Base-by-base conservation (phyloP, 257 asterid genomes). In the Przewalskia tangutica region DNA sequence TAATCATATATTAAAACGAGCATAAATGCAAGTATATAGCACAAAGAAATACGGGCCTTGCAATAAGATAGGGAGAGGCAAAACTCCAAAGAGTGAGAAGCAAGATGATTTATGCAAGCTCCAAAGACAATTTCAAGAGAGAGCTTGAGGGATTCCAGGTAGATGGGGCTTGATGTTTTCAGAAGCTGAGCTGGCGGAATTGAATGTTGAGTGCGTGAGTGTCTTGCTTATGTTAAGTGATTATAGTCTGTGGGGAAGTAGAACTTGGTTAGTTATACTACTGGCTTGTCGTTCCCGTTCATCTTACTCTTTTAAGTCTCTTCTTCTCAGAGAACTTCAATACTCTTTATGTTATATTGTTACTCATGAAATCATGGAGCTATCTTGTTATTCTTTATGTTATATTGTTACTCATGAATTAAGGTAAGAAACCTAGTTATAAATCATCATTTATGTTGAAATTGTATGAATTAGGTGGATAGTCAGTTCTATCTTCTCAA, bases 71-170 rank as follows among this genome's bases (percentile, higher is more conserved):
- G 20, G 4, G 23, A 75, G 46, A 23, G 62, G 44, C 38, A 50
- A 73, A 46, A 42, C 77, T 67, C 16, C n/a, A n/a, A n/a, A n/a
- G 64, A 40, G 87, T 86, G 78, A 84, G 89, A 80, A 86, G 82
- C 87, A 86, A 84, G 85, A 86, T 86, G 89, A 86, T 86, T 81
- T 86, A 86, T 64, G 89, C 89, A 17, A 86, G 89, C 82, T 84
- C 89, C 71, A 86, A 86, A 81, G 89, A 86, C 85, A 86, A 85
- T 85, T 86, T 86, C 89, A 84, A 86, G 87, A 84, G 89, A 82
- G 87, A 86, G 70, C 86, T 86, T 32, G 89, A 86, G 10, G 89
- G 89, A 6, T 75, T 86, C 78, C 89, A 86, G 82, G 77, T 86
- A 46, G 81, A 84, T 86, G 81, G 87, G 87, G 55, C 87, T 86